phyloP scores from a whole-genome alignment of 352 stramenopile genomes.

The Pythium utonaiense region DNA sequence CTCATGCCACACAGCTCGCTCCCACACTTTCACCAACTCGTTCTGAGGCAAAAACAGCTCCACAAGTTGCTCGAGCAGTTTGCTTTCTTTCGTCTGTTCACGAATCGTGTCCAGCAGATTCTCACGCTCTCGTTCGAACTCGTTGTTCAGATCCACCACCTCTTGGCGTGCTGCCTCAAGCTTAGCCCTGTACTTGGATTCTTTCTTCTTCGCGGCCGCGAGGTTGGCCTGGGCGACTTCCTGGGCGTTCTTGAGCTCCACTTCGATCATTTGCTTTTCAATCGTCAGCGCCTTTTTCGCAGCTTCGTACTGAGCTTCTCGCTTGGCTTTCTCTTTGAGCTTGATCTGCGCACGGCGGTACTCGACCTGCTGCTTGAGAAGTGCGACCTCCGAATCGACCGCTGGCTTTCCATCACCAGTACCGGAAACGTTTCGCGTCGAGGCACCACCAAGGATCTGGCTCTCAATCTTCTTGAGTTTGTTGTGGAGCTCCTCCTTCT shows the following conservation, averaged over 20 bases:
- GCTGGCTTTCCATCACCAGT: conserved; percentile 8
- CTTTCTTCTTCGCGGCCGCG: conserved; percentile 53
- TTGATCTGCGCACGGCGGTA: conserved; percentile 77
- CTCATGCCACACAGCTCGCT: conserved; percentile 80
- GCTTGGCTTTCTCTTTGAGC: conserved; percentile 69
- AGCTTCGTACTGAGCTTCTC: conserved; percentile 60
- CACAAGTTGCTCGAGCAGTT: conserved; percentile 86
- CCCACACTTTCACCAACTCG: conserved; percentile 87
- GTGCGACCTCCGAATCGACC: conserved; percentile 62
- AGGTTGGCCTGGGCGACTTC: conserved; percentile 59
- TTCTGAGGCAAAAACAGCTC: conserved; percentile 82
- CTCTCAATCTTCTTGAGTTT: conserved; percentile 83
- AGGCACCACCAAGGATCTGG: conserved; percentile 63
- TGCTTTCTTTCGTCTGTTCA: conserved; percentile 87
- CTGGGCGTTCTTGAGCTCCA: conserved; percentile 68
- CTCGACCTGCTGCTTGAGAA: conserved; percentile 83
- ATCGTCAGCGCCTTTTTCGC: conserved; percentile 48
- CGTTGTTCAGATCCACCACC: conserved; percentile 76
- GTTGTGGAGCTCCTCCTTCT: conserved; percentile 54
- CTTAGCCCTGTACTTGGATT: conserved; percentile 64
- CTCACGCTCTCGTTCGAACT: conserved; percentile 85
- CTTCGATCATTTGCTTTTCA: conserved; percentile 74
- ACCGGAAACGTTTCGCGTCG: conserved; percentile 11
- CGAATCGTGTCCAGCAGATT: conserved; percentile 85
- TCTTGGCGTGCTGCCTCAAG: conserved; percentile 77